A percentile compares a stretch with the other conserved stretches of the same genome.
phyloP scores from a whole-genome alignment of 2,329 filamentous ascomycete genomes.

The Calonectria montana region DNA sequence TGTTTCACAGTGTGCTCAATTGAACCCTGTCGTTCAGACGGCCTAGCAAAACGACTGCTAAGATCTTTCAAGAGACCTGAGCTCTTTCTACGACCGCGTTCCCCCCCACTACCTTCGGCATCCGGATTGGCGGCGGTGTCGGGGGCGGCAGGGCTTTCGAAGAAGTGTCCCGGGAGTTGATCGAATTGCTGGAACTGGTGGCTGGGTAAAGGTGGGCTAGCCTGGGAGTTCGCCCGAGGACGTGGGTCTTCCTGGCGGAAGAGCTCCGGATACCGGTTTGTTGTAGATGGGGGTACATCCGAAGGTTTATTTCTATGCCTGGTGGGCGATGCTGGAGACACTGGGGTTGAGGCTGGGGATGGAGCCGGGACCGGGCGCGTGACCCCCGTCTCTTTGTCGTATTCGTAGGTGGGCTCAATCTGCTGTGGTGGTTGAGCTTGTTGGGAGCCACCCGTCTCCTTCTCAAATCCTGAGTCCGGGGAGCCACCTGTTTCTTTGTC shows the following conservation, averaged over 20 bases:
- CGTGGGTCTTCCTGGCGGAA: conserved; percentile 49
- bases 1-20: conserved; percentile 34
- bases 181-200: conserved; percentile 24
- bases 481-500: conserved; percentile 7
- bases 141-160: conserved; percentile 43
- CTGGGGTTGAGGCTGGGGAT: conserved; percentile 12
- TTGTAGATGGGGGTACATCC: conserved; percentile 63
- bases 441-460: conserved; percentile 55
- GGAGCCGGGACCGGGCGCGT: conserved; percentile 17
- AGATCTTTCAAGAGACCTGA: conserved; percentile 65
- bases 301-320: conserved; percentile 38
- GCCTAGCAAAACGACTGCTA: conserved; percentile 55
- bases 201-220: conserved; percentile 15
- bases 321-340: neutral
- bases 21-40: conserved; percentile 47
- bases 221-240: conserved; percentile 30
- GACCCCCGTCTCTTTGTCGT: conserved; percentile 57
- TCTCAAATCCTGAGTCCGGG: conserved; percentile 44
- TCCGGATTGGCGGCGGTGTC: conserved; percentile 42
- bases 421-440: neutral
- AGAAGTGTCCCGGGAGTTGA: conserved; percentile 21
- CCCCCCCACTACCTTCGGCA: conserved; percentile 36
- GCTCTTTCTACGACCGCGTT: conserved; percentile 52
- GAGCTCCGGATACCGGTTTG: conserved; percentile 61
- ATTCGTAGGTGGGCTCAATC: conserved; percentile 46